These are phyloP conservation scores for Malus hybrid DNA, from an alignment of 331 rosid species.

Conservation along the genomic window DNA sequence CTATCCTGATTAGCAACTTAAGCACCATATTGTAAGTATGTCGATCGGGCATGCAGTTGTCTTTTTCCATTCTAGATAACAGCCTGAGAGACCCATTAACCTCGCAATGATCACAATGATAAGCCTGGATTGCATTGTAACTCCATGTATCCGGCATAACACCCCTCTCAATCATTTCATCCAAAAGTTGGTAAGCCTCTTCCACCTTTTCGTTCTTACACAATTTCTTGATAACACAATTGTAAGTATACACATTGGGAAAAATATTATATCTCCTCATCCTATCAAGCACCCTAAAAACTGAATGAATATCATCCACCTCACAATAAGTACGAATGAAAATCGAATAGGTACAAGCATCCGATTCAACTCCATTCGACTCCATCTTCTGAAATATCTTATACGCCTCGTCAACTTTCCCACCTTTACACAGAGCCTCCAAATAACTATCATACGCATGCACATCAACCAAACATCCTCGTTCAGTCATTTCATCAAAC, in stretches of 20 bases:
- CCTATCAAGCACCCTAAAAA: constrained; percentile 59
- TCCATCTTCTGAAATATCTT: constrained; percentile 43
- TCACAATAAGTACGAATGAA: constrained; percentile 63
- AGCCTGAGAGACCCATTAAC: constrained; percentile 63
- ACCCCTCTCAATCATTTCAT: constrained; percentile 70
- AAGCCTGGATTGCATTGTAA: constrained; percentile 75
- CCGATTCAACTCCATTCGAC: constrained; percentile 43
- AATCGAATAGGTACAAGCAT: constrained; percentile 66
- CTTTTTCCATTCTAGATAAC: constrained; percentile 60
- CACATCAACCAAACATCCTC: constrained; percentile 46
- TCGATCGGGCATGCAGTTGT: constrained; percentile 47
- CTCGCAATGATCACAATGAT: constrained; percentile 78
- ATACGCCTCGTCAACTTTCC: constrained; percentile 43
- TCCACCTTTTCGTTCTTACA: constrained; percentile 69
- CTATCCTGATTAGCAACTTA: constrained; percentile 62
- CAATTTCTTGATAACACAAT: constrained; percentile 64
- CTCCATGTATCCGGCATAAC: constrained; percentile 69
- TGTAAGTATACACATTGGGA: constrained; percentile 70
- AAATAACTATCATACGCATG: no score
- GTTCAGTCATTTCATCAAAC: constrained; percentile 64
- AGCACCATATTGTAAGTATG: constrained; percentile 79
- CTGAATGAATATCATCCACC: constrained; percentile 56
- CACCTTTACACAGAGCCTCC: no score
- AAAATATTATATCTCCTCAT: constrained; percentile 50
- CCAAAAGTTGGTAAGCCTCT: constrained; percentile 79